Conservation (phyloP, 2,329 filamentous ascomycete species). For the Nothopassalora personata region DNA sequence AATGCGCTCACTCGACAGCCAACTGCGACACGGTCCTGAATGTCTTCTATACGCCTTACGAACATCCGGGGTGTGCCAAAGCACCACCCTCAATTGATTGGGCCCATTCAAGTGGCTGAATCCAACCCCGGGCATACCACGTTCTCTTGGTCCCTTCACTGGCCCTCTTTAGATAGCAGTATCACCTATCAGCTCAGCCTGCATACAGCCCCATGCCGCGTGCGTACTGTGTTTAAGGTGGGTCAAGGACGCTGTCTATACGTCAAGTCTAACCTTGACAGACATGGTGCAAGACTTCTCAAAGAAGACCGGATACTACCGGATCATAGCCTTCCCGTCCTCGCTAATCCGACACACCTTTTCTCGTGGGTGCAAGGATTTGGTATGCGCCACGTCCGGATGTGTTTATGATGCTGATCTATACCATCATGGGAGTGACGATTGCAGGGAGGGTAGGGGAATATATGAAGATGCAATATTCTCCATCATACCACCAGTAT, state of each 20-base stretch:
- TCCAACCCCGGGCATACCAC: background rate
- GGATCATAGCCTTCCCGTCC: background rate
- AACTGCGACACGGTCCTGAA: background rate
- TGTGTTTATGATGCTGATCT: background rate
- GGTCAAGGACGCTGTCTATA: background rate
- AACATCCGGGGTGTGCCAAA: background rate
- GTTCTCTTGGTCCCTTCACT: background rate
- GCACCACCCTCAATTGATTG: background rate
- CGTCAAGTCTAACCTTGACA: background rate
- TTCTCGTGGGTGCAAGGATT: slow-evolving; percentile 1
- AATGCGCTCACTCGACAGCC: background rate
- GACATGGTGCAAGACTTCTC: background rate
- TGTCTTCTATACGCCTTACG: background rate
- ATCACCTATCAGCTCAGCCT: background rate
- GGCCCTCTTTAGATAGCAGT: background rate
- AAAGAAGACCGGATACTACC: background rate
- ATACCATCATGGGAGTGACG: background rate
- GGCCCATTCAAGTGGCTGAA: background rate
- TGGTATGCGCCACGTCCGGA: background rate
- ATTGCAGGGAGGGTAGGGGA: background rate
- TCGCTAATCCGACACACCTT: background rate
- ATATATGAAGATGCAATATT: background rate
- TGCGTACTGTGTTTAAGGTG: background rate
- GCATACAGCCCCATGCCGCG: background rate
- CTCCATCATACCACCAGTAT: background rate